These are phyloP conservation scores for Globisporangium lucens DNA, from an alignment of 352 stramenopile genomes.

Conservation along the genomic window DNA sequence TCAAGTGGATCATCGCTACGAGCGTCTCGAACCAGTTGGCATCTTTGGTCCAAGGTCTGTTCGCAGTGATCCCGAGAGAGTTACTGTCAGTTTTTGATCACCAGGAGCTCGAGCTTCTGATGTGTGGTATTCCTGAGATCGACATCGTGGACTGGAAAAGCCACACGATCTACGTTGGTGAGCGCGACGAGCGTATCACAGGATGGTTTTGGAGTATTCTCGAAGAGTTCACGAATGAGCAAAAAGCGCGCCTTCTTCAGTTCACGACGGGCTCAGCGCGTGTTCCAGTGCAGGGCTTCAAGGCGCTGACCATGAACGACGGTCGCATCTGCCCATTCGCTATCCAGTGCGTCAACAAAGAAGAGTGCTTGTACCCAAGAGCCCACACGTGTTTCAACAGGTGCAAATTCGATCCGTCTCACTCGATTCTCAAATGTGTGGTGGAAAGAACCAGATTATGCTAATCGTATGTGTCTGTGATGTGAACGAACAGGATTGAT, in stretches of 20 bases:
- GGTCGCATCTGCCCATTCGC: conserved; percentile 85
- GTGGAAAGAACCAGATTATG: not conserved
- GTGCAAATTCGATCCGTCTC: conserved; percentile 28
- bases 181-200: conserved; percentile 88
- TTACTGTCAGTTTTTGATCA: conserved; percentile 95
- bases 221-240: conserved; percentile 90
- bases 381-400: conserved; percentile 88
- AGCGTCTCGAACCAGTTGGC: conserved; percentile 89
- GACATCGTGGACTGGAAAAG: conserved; percentile 95
- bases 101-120: conserved; percentile 96
- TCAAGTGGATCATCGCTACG: conserved; percentile 81
- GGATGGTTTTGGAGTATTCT: conserved; percentile 98
- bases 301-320: conserved; percentile 87
- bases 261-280: conserved; percentile 97
- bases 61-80: conserved; percentile 95
- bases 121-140: conserved; percentile 97
- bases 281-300: conserved; percentile 88
- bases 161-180: conserved; percentile 95
- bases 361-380: conserved; percentile 80
- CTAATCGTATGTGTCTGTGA: conserved; percentile 11
- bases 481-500: conserved; percentile 49
- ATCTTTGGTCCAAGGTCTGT: conserved; percentile 94
- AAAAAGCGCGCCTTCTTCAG: conserved; percentile 96
- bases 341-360: conserved; percentile 78
- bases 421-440: not conserved